Conservation (phyloP, 2,329 filamentous ascomycete genomes). For the Escovopsis sp. region DNA sequence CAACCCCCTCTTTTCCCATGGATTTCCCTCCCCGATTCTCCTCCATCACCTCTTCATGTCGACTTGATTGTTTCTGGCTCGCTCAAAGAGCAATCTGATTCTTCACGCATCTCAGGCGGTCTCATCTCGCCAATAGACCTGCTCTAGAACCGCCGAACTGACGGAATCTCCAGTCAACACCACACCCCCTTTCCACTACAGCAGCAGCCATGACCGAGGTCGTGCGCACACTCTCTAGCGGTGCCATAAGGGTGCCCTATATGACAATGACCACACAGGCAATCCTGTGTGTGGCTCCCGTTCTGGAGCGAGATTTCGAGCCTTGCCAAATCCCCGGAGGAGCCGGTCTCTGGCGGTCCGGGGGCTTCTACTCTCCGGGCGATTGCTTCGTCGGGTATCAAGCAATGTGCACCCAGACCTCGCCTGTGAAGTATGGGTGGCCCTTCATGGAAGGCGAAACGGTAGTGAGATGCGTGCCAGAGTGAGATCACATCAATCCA, state of each 20-base stretch:
- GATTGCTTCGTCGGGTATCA: conserved; percentile 16
- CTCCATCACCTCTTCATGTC: not conserved
- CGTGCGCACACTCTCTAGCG: conserved; percentile 4
- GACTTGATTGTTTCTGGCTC: too few relatives aligned
- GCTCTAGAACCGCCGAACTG: too few relatives aligned
- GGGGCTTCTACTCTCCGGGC: conserved; percentile 18
- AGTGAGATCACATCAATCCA: conserved; percentile 5
- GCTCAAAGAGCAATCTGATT: too few relatives aligned
- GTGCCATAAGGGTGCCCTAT: conserved; percentile 7
- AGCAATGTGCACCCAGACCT: conserved; percentile 13
- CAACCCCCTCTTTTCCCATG: not conserved
- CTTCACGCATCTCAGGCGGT: too few relatives aligned
- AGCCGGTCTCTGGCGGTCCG: conserved; percentile 10
- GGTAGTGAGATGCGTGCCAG: conserved; percentile 14
- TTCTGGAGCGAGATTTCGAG: conserved; percentile 10
- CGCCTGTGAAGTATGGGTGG: conserved; percentile 7
- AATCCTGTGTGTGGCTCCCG: conserved; percentile 9
- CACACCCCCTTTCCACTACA: too few relatives aligned
- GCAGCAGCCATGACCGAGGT: conserved; percentile 3
- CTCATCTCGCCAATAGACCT: too few relatives aligned
- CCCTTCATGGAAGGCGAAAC: conserved; percentile 13
- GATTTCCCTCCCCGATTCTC: too few relatives aligned
- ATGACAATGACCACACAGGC: conserved; percentile 12
- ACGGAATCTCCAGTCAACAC: too few relatives aligned
- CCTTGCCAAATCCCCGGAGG: conserved; percentile 12